Evolutionary conservation across 1,284 basidiomycete genomes (phyloP), one percentile per base, ranked within the genome.

Genomic region (Boletus subluridellus): DNA sequence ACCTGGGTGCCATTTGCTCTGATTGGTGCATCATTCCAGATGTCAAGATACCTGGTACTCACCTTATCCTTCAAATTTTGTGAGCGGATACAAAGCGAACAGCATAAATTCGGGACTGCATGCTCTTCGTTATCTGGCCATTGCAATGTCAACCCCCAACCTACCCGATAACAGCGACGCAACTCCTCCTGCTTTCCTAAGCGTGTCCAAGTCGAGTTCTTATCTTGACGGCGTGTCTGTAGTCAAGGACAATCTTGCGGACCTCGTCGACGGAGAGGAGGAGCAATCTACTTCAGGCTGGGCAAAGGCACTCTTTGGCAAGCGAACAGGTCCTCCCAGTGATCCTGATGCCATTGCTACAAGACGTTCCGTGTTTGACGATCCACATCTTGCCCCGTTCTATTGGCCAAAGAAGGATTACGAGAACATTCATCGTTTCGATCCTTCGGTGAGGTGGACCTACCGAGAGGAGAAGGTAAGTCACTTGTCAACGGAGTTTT

Each of bases 381-480:
- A 87, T 62, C 80, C 83, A 3, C 62, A 70, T 47, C 74, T 82
- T 8, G 76, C 76, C 1, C 67, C 78, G 47, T 74, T 79, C 59
- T 87, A 85, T 63, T 80, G 79, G 72, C 85, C 86, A 2, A 82
- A 79, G 55, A 52, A 62, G 5, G 67, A 77, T 2, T 88, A 85
- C 61, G 87, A 89, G 69, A 87, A 85, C 64, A 60, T 77, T 1
- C 84, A 88, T 64, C 77, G 85, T 9, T 89, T 90, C 63, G 84
- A 90, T 65, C 81, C 83, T 0, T 69, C 75, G 14, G 84, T 84
- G 32, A 78, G 87, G 5, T 91, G 89, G 89, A 89, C 87, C 1
- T 80, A 79, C 67, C 69, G 80, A 35, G 87, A 92, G 66, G 87
- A 90, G 70, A 76, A 72, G 66, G 82, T 82, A 53, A 56, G 78